phyloP scores from a whole-genome alignment of 768 basidiomycete species.

The Leccinum sublutescens region DNA sequence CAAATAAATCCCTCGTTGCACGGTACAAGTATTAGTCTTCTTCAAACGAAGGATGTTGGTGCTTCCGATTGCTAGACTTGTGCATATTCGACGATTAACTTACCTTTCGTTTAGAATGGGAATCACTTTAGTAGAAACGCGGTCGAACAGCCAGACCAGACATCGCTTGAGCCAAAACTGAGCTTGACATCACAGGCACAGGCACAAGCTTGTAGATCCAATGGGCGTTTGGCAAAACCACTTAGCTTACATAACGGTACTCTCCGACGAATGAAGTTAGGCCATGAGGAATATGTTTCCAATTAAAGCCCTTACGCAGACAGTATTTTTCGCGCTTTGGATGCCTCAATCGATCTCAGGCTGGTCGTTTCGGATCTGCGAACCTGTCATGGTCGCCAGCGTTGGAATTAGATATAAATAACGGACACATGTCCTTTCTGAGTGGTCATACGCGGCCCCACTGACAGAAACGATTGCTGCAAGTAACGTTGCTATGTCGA shows the following conservation, averaged over 20 bases:
- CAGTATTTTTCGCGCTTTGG: neutral
- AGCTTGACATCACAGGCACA: conserved; percentile 10
- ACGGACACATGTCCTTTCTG: neutral
- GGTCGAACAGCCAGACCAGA: neutral
- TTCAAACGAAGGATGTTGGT: neutral
- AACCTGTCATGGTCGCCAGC: neutral
- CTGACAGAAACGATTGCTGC: neutral
- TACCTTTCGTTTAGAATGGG: neutral
- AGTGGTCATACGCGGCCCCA: neutral
- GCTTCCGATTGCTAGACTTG: neutral
- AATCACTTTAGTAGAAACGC: neutral
- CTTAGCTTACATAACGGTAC: neutral
- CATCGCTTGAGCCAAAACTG: conserved; percentile 1
- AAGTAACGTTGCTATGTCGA: neutral
- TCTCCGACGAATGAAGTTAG: neutral
- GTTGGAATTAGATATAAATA: neutral
- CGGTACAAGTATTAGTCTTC: neutral
- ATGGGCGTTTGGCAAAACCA: neutral
- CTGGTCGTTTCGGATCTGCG: neutral
- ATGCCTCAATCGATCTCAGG: neutral
- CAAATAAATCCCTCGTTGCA: neutral
- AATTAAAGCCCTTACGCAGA: neutral
- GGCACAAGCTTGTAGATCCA: neutral
- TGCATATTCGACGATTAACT: neutral
- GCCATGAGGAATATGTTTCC: neutral